Conservation (phyloP, 306 rosid species). For the Amphicarpaea edgeworthii region DNA sequence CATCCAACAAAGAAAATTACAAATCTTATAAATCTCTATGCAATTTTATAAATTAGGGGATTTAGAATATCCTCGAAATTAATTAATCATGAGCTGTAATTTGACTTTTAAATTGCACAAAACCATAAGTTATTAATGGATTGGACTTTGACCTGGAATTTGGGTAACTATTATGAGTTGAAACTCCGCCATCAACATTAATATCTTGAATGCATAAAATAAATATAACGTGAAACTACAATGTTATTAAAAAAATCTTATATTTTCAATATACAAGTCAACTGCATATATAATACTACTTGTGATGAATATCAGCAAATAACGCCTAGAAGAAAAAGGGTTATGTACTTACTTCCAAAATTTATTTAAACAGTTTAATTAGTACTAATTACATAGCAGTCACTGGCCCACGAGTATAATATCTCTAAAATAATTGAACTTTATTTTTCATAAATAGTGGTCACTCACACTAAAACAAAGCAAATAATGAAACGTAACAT, state of each 20-base stretch:
- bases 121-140: not conserved
- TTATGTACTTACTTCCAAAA: not conserved
- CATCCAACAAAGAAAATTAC: not conserved
- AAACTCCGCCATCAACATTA: not conserved
- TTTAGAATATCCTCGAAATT: not conserved
- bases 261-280: not conserved
- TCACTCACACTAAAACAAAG: not conserved
- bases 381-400: not conserved
- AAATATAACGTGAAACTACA: not conserved
- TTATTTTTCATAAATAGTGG: not conserved
- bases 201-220: not conserved
- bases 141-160: not conserved
- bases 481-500: not conserved
- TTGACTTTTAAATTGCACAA: not conserved
- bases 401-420: constrained; percentile 6
- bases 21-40: not conserved
- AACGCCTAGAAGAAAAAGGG: constrained; percentile 13
- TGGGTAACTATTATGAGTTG: not conserved
- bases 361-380: not conserved
- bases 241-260: not conserved
- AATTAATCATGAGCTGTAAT: not conserved
- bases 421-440: not conserved
- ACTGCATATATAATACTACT: not conserved
- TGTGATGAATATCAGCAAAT: not conserved
- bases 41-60: not conserved